Evolutionary conservation across 176 grass and related monocot genomes (phyloP), one percentile per base, ranked within the genome.

Genomic region (Hordeum vulgare): DNA sequence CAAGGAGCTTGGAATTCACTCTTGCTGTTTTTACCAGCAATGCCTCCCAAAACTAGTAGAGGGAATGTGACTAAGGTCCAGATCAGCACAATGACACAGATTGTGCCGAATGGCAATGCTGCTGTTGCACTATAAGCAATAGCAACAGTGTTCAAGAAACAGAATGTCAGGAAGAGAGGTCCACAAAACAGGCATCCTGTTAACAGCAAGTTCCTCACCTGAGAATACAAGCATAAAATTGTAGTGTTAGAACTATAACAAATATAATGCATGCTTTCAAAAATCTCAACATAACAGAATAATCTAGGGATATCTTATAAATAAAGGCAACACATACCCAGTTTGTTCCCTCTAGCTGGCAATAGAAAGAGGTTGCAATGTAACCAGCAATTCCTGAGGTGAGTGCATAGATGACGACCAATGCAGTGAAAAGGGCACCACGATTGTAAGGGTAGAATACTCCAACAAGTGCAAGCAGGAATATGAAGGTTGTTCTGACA

Each of bases 381-480:
- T 98, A 98, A 60, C 96, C 96, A 93, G 96, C 93, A 88, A 98
- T 90, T 75, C 96, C 96, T 63, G 96, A 98, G 40, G 96, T 98
- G 58, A 98, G 96, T 72, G 96, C 96, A 66, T 98, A 97, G 85
- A 98, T 98, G 36, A 98, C 96, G 5, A 98, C 96, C 86, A 98
- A 64, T 58, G 96, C 96, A 71, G 96, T 98, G 68, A 98, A 98
- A 79, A 98, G 87, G 56, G 96, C 93, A 86, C 96, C 96, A 36
- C 96, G 87, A 67, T 98, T 98, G 83, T 98, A 98, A 10, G 96
- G 96, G 85, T 98, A 98, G 89, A 98, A 98, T 67, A 98, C 96
- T 62, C 96, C 96, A 54, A 98, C 90, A 21, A 98, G 85, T 66
- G 96, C 90, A 87, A 98, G 90, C 76, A 98, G 79, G 85, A 98